Base-by-base conservation (phyloP, 192 early-diverging fungal species). In the Lunasporangiospora selenospora region DNA sequence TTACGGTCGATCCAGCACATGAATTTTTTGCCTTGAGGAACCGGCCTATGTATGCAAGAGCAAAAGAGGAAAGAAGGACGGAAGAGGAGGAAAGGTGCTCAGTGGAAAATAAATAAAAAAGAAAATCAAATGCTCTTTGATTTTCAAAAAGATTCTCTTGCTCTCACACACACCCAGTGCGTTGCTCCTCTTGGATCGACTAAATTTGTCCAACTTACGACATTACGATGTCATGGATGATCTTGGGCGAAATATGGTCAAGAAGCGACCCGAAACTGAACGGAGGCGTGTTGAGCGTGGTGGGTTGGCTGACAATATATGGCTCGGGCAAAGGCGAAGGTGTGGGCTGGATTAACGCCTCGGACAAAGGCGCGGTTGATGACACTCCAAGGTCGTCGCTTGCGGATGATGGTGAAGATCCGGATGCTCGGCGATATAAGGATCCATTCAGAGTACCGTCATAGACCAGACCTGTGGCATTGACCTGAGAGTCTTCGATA, bases 1-100 rank as follows among this genome's bases (percentile, higher is more conserved):
- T 69, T 78, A 15, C 92, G 82, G 2, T 77, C 59, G 49, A 93
- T 92, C 27, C 80, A 58, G 73, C 92, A 93, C 42, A 79, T 82
- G 60, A 93, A 78, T 26, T 87, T 83, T 55, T 79, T 77, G 39
- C 86, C 85, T 51, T 84, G 79, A 33, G 87, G 83, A 39, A 89
- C 83, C 6, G 92, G 92, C 36, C 91, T 93, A 64, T 44, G 3
- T 31, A 48, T 16, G 37, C 23, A 11, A 46, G 23, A 41, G 21
- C 27, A 24, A 27, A n/a, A 4, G 51, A 19, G 3, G 24, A 18
- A 42, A 4, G 29, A 51, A 3, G 21, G 13, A 26, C 13, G 27
- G 27, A 24, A 18, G 19, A 11, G 44, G 2, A 24, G 27, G 44
- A 19, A 24, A 11, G 13, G 44, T 19, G 19, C 21, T 43, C 16